Percentiles rank a stretch among this genome's conserved stretches.
Conservation (phyloP, 148 eudicot species). For the Rhododendron vialii region DNA sequence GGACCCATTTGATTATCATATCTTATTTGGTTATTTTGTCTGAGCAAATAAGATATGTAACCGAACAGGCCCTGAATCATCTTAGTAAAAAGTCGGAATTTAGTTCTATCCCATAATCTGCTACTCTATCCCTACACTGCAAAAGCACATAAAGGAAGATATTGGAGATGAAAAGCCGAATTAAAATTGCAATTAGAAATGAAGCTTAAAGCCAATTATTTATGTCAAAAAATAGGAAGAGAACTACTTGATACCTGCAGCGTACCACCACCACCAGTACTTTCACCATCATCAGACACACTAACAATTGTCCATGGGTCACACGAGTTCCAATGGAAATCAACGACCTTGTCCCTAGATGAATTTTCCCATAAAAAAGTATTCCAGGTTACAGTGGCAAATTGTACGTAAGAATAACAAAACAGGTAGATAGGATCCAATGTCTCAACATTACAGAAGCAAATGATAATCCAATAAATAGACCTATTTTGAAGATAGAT, state of each 20-base stretch:
- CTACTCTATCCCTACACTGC: not conserved
- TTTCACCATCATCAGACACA: conserved; percentile 89
- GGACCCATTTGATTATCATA: too few species aligned
- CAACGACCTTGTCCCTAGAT: conserved; percentile 86
- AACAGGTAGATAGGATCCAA: not conserved
- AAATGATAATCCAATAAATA: not conserved
- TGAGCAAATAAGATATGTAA: too few species aligned
- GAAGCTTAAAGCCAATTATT: not conserved
- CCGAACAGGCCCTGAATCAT: not conserved
- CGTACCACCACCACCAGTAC: conserved; percentile 91
- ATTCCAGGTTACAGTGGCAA: not conserved
- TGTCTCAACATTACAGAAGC: not conserved
- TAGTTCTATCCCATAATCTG: not conserved
- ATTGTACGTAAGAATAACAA: not conserved
- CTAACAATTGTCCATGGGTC: conserved; percentile 98
- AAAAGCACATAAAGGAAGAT: not conserved
- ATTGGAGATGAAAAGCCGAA: not conserved
- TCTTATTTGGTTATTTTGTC: too few species aligned
- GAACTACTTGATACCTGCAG: conserved; percentile 55
- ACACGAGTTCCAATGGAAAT: conserved; percentile 84
- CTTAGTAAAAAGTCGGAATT: not conserved
- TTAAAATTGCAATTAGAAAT: not conserved
- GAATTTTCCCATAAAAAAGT: not conserved
- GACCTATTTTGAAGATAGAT: not conserved
- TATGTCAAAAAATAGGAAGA: not conserved